Percentiles rank a stretch among this genome's conserved stretches.
phyloP scores from a whole-genome alignment of 192 early-diverging fungal species.

The Mortierella alpina region DNA sequence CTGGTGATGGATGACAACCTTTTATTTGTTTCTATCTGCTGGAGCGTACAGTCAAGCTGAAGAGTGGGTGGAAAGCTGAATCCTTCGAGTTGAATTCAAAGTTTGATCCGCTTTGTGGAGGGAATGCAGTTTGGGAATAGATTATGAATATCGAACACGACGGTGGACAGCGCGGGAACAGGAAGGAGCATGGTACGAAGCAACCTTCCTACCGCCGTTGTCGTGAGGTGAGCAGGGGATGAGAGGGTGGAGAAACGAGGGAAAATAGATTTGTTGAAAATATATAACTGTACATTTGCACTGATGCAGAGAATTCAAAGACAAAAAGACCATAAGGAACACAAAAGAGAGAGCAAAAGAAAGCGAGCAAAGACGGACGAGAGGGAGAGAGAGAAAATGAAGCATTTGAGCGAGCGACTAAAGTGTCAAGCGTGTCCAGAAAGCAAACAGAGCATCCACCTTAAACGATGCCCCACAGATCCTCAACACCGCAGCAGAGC shows the following conservation, averaged over 20 bases:
- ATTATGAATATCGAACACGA: neutral
- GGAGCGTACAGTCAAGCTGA: slow-evolving; percentile 1
- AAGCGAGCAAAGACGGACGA: neutral
- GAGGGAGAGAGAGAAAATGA: neutral
- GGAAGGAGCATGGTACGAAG: neutral
- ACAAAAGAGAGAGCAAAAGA: slow-evolving; percentile 4
- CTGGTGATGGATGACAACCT: neutral
- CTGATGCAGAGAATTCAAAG: neutral
- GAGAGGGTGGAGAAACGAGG: neutral
- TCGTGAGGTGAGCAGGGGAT: neutral
- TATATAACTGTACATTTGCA: neutral
- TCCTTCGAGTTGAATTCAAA: slow-evolving; percentile 48
- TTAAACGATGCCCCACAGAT: slow-evolving; percentile 85
- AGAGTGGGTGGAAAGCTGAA: neutral
- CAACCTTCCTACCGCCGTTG: neutral
- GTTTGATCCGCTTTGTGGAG: slow-evolving; percentile 17
- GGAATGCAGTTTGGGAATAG: neutral
- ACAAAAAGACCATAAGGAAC: slow-evolving; percentile 1
- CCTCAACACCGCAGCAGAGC: slow-evolving; percentile 89
- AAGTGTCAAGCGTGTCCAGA: too few relatives aligned
- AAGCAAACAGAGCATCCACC: neutral
- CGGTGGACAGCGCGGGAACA: neutral
- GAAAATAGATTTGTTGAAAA: neutral
- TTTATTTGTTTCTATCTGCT: slow-evolving; percentile 3
- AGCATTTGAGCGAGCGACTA: neutral